Conservation (phyloP, 2,329 filamentous ascomycete species). For the Fusarium pseudoanthophilum region DNA sequence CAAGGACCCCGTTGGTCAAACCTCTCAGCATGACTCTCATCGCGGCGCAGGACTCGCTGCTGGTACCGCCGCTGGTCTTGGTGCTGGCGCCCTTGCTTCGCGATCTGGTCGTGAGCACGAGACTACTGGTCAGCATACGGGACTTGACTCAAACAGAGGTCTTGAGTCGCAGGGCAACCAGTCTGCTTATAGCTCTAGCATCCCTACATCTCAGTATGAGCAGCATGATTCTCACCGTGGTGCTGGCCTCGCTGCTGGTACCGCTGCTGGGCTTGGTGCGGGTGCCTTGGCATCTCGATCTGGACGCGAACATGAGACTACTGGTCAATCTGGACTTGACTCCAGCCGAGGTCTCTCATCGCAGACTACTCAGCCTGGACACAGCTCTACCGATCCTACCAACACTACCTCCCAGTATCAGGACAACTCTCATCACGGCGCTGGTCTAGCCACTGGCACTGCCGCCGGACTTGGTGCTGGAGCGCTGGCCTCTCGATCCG, state of each 20-base stretch:
- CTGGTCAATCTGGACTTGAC: background rate
- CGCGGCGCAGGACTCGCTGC: background rate
- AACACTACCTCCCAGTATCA: background rate
- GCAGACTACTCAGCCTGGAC: background rate
- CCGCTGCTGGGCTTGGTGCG: background rate
- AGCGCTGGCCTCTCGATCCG: background rate
- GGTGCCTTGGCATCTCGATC: background rate
- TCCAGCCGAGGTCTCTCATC: background rate
- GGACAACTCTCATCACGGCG: background rate
- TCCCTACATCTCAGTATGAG: background rate
- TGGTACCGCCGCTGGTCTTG: slow-evolving; percentile 1
- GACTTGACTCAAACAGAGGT: background rate
- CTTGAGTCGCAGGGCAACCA: background rate
- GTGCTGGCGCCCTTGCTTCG: background rate
- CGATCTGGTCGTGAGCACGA: background rate
- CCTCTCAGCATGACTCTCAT: slow-evolving; percentile 7
- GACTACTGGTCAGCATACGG: background rate
- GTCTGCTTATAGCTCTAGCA: background rate
- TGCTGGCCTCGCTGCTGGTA: background rate
- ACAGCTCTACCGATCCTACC: background rate
- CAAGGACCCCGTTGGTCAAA: background rate
- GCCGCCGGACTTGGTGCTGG: slow-evolving; percentile 1
- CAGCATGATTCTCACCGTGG: slow-evolving; percentile 4
- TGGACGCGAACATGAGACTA: background rate
- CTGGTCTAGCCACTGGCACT: background rate